Evolutionary conservation across 108 stramenopile genomes (phyloP).

Genomic region (Conticribra weissflogii): DNA sequence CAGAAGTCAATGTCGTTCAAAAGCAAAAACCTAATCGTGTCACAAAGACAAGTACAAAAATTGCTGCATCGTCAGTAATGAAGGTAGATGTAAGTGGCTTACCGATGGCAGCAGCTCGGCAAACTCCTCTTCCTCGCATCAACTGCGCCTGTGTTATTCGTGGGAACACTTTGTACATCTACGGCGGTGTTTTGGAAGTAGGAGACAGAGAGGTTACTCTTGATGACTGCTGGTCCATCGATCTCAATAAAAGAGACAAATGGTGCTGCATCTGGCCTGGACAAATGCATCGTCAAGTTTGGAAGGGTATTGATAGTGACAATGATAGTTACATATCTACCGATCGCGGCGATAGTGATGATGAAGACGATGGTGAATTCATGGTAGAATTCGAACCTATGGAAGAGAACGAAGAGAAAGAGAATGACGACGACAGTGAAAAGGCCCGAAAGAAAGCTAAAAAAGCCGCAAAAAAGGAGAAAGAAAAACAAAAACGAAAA

Average conservation of each 20-base stretch:
- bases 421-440: conserved; percentile 26
- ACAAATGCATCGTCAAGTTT: conserved; percentile 89
- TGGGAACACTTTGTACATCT: conserved; percentile 67
- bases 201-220: conserved; percentile 91
- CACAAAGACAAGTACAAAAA: conserved; percentile 20
- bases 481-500: conserved; percentile 37
- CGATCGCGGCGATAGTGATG: conserved; percentile 59
- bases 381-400: conserved; percentile 42
- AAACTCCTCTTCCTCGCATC: conserved; percentile 85
- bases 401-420: conserved; percentile 51
- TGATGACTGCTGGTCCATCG: conserved; percentile 89
- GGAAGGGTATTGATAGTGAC: conserved; percentile 80
- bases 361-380: conserved; percentile 45
- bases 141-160: conserved; percentile 58
- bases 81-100: conserved; percentile 58
- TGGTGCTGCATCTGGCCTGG: conserved; percentile 89
- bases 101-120: conserved; percentile 68
- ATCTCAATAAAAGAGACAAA: conserved; percentile 78
- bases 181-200: conserved; percentile 88
- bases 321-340: conserved; percentile 84
- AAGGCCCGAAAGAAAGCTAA: conserved; percentile 37
- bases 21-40: conserved; percentile 9
- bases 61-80: conserved; percentile 66
- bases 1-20: conserved; percentile 1
- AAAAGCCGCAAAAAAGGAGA: conserved; percentile 54